Evolutionary conservation across 352 stramenopile genomes (phyloP), one percentile per base, ranked within the genome.

Genomic region (Peronospora farinosa): DNA sequence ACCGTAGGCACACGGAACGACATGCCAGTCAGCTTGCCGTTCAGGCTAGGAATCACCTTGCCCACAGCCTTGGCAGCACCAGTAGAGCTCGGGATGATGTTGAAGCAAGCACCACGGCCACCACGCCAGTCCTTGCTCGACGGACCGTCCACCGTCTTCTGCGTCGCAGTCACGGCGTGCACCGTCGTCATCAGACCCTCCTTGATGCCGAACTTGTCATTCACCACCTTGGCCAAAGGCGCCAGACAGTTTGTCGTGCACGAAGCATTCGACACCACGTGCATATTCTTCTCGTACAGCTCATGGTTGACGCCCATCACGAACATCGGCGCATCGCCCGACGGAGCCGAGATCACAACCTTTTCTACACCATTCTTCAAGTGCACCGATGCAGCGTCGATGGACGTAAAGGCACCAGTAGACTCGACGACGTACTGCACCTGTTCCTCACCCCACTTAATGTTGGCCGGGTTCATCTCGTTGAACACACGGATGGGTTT

Each of bases 191-290:
- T 99, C 27, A 99, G 77, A 65, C 88, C 96, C 58, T 98, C 92
- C 67, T 97, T 92, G 65, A 99, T 96, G 64, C 96, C 96, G 63
- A 98, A 99, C 56, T 96, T 92, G 70, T 99, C 95, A 77, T 99
- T 88, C 65, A 99, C 86, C 49, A 98, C 93, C 87, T 99, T 99
- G 48, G 96, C 96, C 43, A 98, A 69, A 19, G 96, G 96, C 47
- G 96, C 96, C 55, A 99, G 78, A 70, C 96, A 98, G 86, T 99
- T 99, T 64, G 96, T 99, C 49, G 96, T 99, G 81, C 96, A 99
- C 51, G 92, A 98, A 15, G 96, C 96, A 74, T 97, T 98, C 52
- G 95, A 99, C 54, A 99, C 94, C 53, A 98, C 88, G 77, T 98
- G 62, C 78, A 98, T 96, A 63, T 84, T 84, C 60, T 71, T 69